Percentiles rank a stretch among this genome's conserved stretches.
phyloP scores from a whole-genome alignment of 805 yeast genomes.

The Zygotorulaspora florentina region DNA sequence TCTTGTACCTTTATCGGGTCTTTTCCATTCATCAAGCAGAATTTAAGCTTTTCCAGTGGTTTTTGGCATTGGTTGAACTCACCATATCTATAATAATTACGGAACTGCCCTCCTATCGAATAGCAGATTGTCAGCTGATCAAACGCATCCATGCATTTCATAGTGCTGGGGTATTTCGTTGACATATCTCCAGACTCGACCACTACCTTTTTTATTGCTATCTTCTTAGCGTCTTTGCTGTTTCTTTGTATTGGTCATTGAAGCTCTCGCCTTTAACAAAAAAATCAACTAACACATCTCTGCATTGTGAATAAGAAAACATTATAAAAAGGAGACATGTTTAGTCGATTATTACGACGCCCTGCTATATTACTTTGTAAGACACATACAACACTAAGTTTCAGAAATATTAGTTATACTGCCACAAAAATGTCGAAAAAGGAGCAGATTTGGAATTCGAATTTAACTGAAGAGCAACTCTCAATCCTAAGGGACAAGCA shows the following conservation, averaged over 20 bases:
- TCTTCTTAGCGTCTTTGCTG: not conserved
- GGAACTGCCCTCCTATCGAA: constrained; percentile 84
- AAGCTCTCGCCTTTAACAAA: too few species aligned
- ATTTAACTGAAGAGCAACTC: constrained; percentile 71
- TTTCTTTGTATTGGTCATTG: not conserved
- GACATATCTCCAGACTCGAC: constrained; percentile 13
- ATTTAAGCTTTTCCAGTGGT: constrained; percentile 71
- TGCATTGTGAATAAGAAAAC: too few species aligned
- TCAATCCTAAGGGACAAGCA: constrained; percentile 65
- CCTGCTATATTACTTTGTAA: not conserved
- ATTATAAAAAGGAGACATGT: not conserved
- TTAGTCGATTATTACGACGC: not conserved
- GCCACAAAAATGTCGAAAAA: constrained; percentile 4
- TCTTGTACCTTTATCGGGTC: constrained; percentile 62
- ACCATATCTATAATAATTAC: constrained; percentile 82
- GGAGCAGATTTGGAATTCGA: constrained; percentile 59
- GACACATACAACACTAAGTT: not conserved
- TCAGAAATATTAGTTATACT: not conserved
- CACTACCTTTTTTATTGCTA: too few species aligned
- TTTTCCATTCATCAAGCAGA: constrained; percentile 59
- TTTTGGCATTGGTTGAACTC: constrained; percentile 65
- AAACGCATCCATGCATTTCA: constrained; percentile 78
- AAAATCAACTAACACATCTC: too few species aligned
- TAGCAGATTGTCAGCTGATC: constrained; percentile 84
- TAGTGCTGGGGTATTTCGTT: constrained; percentile 38